Conservation (phyloP, 2,329 filamentous ascomycete species). For the Fusarium sp. region DNA sequence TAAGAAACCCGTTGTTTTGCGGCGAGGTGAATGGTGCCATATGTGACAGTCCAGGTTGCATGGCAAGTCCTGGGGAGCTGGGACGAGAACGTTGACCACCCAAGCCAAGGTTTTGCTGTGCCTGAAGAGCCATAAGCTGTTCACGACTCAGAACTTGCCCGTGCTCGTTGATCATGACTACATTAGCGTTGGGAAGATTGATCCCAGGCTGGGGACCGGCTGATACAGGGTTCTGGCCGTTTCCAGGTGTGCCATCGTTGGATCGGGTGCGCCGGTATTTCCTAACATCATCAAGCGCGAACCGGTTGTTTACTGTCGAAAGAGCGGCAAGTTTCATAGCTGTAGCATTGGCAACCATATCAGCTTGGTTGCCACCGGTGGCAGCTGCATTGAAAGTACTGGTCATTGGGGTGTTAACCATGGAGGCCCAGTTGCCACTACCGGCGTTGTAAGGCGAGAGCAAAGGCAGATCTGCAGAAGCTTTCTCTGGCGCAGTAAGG, state of each 20-base stretch:
- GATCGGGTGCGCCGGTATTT: conserved; percentile 94
- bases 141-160: conserved; percentile 88
- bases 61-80: conserved; percentile 85
- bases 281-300: conserved; percentile 94
- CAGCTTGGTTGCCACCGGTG: conserved; percentile 76
- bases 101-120: conserved; percentile 70
- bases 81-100: conserved; percentile 83
- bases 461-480: conserved; percentile 77
- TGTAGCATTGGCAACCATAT: conserved; percentile 98
- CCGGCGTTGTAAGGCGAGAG: conserved; percentile 84
- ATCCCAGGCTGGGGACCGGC: conserved; percentile 69
- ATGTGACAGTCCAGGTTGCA: conserved; percentile 74
- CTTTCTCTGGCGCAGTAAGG: conserved; percentile 75
- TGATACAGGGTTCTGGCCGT: conserved; percentile 71
- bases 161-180: conserved; percentile 94
- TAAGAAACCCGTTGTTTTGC: conserved; percentile 93
- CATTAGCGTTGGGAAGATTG: conserved; percentile 76
- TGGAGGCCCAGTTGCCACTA: conserved; percentile 96
- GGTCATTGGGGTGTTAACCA: conserved; percentile 98
- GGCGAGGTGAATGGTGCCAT: conserved; percentile 83
- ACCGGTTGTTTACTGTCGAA: conserved; percentile 97
- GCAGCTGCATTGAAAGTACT: conserved; percentile 76
- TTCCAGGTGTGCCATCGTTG: conserved; percentile 75
- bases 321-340: conserved; percentile 98
- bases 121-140: conserved; percentile 84